Evolutionary conservation across 2,329 filamentous ascomycete genomes (phyloP).

Genomic region (Fusarium pseudocircinatum): DNA sequence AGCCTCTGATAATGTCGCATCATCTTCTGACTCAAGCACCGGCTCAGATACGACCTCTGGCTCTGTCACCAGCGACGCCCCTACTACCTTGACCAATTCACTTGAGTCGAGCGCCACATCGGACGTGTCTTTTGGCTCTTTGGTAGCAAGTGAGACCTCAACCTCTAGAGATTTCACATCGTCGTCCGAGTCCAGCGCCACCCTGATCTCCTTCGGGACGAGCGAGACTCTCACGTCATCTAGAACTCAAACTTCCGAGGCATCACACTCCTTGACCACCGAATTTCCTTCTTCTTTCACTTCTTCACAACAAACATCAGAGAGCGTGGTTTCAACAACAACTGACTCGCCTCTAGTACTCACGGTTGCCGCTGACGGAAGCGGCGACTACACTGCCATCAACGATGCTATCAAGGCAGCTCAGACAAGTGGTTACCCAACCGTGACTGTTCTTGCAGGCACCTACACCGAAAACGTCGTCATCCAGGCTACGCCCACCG

Average conservation of each 20-base stretch:
- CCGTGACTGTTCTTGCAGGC: constrained; percentile 55
- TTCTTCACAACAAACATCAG: constrained; percentile 22
- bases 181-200: neutral
- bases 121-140: neutral
- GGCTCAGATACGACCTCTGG: neutral
- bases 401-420: constrained; percentile 55
- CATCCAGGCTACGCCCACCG: constrained; percentile 51
- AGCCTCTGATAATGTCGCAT: neutral
- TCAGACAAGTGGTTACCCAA: constrained; percentile 50
- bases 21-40: neutral
- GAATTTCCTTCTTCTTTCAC: constrained; percentile 18
- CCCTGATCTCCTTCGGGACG: neutral
- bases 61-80: neutral
- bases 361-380: constrained; percentile 56
- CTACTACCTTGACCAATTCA: neutral
- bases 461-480: constrained; percentile 56
- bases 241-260: neutral
- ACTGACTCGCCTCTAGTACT: constrained; percentile 45
- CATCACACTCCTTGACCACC: constrained; percentile 3
- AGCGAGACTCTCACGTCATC: neutral
- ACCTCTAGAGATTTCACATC: neutral
- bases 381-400: constrained; percentile 57
- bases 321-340: constrained; percentile 17
- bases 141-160: neutral
- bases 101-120: neutral